A percentile compares a stretch with the other conserved stretches of the same genome.
Evolutionary conservation across 768 basidiomycete species (phyloP).

Genomic region (Xerocomellus amylosporus): DNA sequence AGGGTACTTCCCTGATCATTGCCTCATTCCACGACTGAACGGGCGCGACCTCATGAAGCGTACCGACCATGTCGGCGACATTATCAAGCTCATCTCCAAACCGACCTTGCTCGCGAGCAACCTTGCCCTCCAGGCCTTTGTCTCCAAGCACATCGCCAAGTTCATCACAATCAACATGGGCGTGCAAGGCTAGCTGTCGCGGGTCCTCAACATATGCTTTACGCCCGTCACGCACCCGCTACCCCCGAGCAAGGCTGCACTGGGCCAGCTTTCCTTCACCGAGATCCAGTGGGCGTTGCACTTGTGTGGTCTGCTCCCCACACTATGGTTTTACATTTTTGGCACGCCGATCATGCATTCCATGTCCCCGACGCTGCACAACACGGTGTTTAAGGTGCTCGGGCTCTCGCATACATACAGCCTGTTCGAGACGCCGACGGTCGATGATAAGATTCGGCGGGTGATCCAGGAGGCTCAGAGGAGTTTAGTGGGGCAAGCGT

Average conservation of each 20-base stretch:
- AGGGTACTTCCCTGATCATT: conserved; percentile 76
- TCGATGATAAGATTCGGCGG: conserved; percentile 63
- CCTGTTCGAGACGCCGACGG: conserved; percentile 67
- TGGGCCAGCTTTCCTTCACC: conserved; percentile 87
- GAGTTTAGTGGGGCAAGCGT: conserved; percentile 95
- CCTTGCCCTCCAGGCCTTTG: conserved; percentile 73
- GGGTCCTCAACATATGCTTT: conserved; percentile 81
- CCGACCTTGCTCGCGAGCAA: conserved; percentile 76
- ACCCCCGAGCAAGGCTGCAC: conserved; percentile 84
- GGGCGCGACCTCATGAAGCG: conserved; percentile 80
- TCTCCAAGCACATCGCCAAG: conserved; percentile 54
- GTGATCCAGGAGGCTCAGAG: conserved; percentile 56
- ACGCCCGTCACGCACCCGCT: conserved; percentile 89
- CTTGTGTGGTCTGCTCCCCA: conserved; percentile 75
- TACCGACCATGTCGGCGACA: conserved; percentile 61
- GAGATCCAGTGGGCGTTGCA: conserved; percentile 82
- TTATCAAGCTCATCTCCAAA: conserved; percentile 90
- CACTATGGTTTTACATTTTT: conserved; percentile 78
- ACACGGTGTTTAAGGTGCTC: conserved; percentile 76
- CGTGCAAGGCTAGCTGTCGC: conserved; percentile 80
- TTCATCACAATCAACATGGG: conserved; percentile 97
- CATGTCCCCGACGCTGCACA: conserved; percentile 92
- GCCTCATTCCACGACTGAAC: conserved; percentile 96
- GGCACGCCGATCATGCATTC: conserved; percentile 87
- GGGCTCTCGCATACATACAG: conserved; percentile 83